Base-by-base conservation (phyloP, 2,329 filamentous ascomycete species). In the Rhynchosporium secalis region DNA sequence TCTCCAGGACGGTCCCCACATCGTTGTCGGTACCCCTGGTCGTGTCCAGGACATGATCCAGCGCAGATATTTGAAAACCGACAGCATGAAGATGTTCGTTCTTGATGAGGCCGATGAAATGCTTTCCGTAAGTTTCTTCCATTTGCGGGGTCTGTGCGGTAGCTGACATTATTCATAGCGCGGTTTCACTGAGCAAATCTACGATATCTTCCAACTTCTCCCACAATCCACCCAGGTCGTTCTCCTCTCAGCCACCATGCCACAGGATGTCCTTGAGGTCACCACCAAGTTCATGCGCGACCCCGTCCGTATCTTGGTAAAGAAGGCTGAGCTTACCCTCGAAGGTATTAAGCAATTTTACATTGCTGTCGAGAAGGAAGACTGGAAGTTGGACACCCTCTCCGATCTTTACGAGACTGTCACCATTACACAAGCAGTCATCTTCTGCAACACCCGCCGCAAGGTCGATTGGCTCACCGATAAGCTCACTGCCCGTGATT, bases 341-440 rank as follows among this genome's bases (percentile, higher is more conserved):
- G 95, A 99, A 83, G 95, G 95, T 91, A 96, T 99, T 78, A 99
- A 99, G 87, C 95, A 99, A 80, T 99, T 97, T 84, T 99, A 97
- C 84, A 98, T 99, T 81, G 95, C 95, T 65, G 95, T 99, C 65
- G 95, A 99, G 86, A 98, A 99, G 86, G 95, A 99, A 80, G 95
- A 99, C 77, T 99, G 95, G 95, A 99, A 99, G 84, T 89, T 99
- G 70, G 95, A 99, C 80, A 99, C 95, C 66, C 91, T 99, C 67
- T 98, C 91, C 74, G 95, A 99, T 81, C 82, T 99, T 72, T 99
- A 99, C 85, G 95, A 99, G 84, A 99, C 95, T 61, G 90, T 99
- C 77, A 99, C 95, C 78, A 99, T 98, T 76, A 99, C 95, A 73
- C 95, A 99, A 81, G 95, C 95, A 64, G 95, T 99, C 80, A 99